These are phyloP conservation scores for fission yeast (Schizosaccharomyces pombe) DNA, from an alignment of 805 yeast species.

Conservation along the genomic window DNA sequence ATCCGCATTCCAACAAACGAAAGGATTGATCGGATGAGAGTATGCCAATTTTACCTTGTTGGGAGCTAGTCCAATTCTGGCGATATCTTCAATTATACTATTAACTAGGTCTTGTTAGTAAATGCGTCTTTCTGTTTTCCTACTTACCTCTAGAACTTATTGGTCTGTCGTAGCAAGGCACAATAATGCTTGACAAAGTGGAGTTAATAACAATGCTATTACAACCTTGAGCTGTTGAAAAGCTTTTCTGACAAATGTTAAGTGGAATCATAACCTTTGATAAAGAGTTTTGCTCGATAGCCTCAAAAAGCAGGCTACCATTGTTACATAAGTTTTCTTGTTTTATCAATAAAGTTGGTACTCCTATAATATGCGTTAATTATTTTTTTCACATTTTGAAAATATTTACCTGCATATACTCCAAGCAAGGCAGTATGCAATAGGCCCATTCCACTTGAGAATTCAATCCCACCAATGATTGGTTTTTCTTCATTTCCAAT, in stretches of 20 bases:
- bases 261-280: background rate
- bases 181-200: background rate
- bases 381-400: background rate
- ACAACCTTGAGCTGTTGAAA: background rate
- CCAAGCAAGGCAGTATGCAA: slow-evolving; percentile 64
- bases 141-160: background rate
- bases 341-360: background rate
- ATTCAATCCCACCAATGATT: slow-evolving; percentile 64
- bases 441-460: slow-evolving; percentile 61
- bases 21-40: background rate
- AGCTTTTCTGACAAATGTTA: background rate
- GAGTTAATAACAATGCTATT: background rate
- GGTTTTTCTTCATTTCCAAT: slow-evolving; percentile 32
- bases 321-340: background rate
- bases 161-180: background rate
- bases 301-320: background rate
- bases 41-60: background rate
- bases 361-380: background rate
- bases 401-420: slow-evolving; percentile 23
- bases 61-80: background rate
- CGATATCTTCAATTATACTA: slow-evolving; percentile 7
- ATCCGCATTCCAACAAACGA: background rate
- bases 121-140: background rate
- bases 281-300: background rate
- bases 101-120: background rate